Evolutionary conservation across 2,329 filamentous ascomycete species (phyloP).

Genomic region (Penicillium oxalicum): DNA sequence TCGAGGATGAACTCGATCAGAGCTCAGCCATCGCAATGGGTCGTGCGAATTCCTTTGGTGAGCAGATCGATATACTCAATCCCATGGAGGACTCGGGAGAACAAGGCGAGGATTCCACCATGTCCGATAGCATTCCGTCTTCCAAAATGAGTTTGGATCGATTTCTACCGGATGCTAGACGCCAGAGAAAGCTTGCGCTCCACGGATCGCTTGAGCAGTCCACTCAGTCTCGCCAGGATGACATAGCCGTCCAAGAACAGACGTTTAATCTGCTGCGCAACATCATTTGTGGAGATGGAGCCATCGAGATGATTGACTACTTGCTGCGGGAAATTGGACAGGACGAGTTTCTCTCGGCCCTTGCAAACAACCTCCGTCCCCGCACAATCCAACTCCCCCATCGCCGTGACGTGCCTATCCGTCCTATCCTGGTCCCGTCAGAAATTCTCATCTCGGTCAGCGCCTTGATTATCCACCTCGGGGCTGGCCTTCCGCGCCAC

Average conservation of each 20-base stretch:
- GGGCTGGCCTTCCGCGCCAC: conserved; percentile 72
- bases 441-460: conserved; percentile 74
- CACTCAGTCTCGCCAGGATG: conserved; percentile 66
- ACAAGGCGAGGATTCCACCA: conserved; percentile 29
- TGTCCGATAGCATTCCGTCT: conserved; percentile 35
- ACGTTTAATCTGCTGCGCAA: conserved; percentile 86
- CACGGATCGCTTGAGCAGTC: conserved; percentile 64
- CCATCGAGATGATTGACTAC: conserved; percentile 72
- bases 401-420: conserved; percentile 27
- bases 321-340: conserved; percentile 70
- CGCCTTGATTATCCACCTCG: conserved; percentile 81
- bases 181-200: conserved; percentile 39
- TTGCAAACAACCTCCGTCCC: conserved; percentile 69
- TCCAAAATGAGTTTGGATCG: conserved; percentile 36
- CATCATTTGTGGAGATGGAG: conserved; percentile 63
- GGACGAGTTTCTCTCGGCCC: conserved; percentile 70
- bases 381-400: conserved; percentile 29
- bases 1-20: conserved; percentile 30
- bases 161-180: conserved; percentile 37
- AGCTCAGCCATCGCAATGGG: conserved; percentile 44
- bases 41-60: conserved; percentile 54
- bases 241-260: conserved; percentile 83
- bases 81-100: conserved; percentile 37
- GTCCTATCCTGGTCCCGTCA: conserved; percentile 31
- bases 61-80: conserved; percentile 56